A percentile compares a stretch with the other conserved stretches of the same genome.
These are phyloP conservation scores for Eucalyptus rudis DNA, from an alignment of 345 rosid genomes.

Conservation along the genomic window DNA sequence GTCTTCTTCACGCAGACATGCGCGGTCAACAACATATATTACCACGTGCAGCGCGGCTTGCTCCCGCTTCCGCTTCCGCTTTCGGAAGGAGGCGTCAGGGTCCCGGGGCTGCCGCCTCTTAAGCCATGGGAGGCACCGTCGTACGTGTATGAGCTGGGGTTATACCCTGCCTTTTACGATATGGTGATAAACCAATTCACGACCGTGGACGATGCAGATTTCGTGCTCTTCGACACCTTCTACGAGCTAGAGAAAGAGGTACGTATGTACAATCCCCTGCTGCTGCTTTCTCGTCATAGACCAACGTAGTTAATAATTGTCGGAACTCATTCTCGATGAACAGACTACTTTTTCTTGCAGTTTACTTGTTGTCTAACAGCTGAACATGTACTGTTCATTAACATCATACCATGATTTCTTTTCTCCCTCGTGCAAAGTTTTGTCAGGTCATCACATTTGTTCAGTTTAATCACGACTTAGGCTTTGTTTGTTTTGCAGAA, in stretches of 20 bases:
- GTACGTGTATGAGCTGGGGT: not conserved
- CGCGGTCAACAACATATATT: constrained; percentile 11
- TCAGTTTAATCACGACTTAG: not conserved
- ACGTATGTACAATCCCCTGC: not conserved
- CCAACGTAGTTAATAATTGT: not conserved
- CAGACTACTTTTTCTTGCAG: not conserved
- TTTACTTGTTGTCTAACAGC: not conserved
- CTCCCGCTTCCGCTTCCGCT: constrained; percentile 1
- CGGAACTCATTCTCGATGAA: not conserved
- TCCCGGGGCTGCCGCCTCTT: constrained; percentile 26
- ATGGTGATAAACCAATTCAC: constrained; percentile 2
- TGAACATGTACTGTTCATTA: not conserved
- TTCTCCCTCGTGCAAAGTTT: not conserved
- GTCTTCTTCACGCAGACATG: constrained; percentile 20
- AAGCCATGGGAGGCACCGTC: constrained; percentile 12
- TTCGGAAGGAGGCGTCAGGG: not conserved
- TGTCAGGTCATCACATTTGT: not conserved
- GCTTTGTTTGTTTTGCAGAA: too few species aligned
- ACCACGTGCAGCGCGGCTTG: constrained; percentile 1
- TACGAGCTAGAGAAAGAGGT: constrained; percentile 19
- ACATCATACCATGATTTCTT: not conserved
- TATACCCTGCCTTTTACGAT: constrained; percentile 1
- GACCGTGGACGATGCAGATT: constrained; percentile 10
- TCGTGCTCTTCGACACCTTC: constrained; percentile 11
- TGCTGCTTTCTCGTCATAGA: not conserved